A percentile compares a stretch with the other conserved stretches of the same genome.
Conservation (phyloP, 768 basidiomycete genomes). For the Tulasnella calospora region DNA sequence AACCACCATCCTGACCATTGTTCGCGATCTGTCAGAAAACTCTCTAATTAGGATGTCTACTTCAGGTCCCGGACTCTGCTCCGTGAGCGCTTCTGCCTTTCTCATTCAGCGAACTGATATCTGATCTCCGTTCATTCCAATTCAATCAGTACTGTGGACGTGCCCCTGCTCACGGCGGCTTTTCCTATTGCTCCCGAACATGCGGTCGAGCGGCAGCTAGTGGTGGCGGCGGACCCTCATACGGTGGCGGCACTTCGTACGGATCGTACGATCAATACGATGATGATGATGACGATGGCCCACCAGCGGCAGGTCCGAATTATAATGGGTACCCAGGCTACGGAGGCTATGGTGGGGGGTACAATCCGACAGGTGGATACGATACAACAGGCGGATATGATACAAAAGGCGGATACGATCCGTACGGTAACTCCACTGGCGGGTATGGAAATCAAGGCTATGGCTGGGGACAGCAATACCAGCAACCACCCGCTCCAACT, state of each 20-base stretch:
- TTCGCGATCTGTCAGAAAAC: neutral
- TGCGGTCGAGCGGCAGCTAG: slow-evolving; percentile 3
- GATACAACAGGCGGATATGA: neutral
- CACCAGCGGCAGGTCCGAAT: neutral
- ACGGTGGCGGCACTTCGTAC: neutral
- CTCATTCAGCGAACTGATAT: neutral
- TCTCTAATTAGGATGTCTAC: neutral
- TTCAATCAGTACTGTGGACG: slow-evolving; percentile 14
- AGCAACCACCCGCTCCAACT: neutral
- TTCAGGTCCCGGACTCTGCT: neutral
- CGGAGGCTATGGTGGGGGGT: neutral
- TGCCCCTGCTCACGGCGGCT: neutral
- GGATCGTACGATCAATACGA: neutral
- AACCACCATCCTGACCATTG: neutral
- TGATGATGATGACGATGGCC: neutral
- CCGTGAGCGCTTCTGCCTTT: neutral
- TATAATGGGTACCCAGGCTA: neutral
- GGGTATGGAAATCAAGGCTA: neutral
- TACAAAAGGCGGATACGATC: neutral
- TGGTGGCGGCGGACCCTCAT: too few relatives aligned
- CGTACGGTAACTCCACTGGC: neutral
- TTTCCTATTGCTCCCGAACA: slow-evolving; percentile 7
- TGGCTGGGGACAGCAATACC: neutral
- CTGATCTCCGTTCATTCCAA: neutral
- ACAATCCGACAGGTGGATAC: neutral